Base-by-base conservation (phyloP, 805 yeast genomes). In the Saccharomycopsis schoenii region DNA sequence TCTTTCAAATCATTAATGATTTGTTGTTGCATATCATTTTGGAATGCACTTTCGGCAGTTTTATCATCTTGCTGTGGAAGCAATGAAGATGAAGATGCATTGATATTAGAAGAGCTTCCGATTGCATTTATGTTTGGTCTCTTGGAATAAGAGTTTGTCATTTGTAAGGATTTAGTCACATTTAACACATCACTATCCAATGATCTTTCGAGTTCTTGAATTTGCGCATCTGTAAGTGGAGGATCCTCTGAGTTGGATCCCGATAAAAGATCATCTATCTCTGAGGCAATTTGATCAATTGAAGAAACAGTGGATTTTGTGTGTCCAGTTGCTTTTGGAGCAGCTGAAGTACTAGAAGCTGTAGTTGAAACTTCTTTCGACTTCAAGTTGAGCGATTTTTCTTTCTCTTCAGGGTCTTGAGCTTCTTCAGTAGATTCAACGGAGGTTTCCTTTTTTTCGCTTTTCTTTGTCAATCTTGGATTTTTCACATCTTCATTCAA, bases 1-100 rank as follows among this genome's bases (percentile, higher is more conserved):
- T 76, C 74, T 62, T 76, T 78, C 59, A 69, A 63, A 34, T 66
- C 60, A 15, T 63, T 62, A 21, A 65, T 65, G 55, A 67, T 60
- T 42, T 64, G 66, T 25, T 64, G 56, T 10, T 59, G 61, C 17
- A 66, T 60, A 29, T 62, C 62, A 55, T 64, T 62, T 34, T 61
- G 55, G 39, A 60, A 55, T 41, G 62, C 58, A 14, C 15, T 14
- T 12, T 54, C 60, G 11, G 55, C 62, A 39, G 34, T 39, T 34
- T 50, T 36, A 15, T 62, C 47, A 36, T 64, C 66, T 10, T 58
- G 60, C 29, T 59, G 47, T 14, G 65, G 64, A 17, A 63, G 55
- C 19, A 60, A 58, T 6, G 62, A 60, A 14, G 64, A 58, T 24
- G 52, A 47, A 21, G 52, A 47, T 9, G 52, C 52, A 21, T 47